Conservation (phyloP, 2,329 filamentous ascomycete genomes). For the Aspergillus texensis region DNA sequence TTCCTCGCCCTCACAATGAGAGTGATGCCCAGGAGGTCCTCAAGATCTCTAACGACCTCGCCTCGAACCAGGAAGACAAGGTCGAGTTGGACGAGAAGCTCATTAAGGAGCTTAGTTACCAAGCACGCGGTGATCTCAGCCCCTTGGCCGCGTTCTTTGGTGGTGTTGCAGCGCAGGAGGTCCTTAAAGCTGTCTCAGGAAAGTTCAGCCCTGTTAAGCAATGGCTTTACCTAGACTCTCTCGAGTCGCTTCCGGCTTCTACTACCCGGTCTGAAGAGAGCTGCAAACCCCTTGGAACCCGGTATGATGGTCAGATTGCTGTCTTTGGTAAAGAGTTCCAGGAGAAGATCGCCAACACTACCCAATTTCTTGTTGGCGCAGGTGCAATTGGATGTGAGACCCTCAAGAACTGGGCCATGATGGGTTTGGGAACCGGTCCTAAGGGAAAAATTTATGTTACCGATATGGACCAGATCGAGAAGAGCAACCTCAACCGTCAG, state of each 20-base stretch:
- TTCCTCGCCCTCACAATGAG: slow-evolving; percentile 82
- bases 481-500: slow-evolving; percentile 96
- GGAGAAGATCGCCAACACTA: slow-evolving; percentile 86
- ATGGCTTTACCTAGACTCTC: slow-evolving; percentile 95
- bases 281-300: slow-evolving; percentile 80
- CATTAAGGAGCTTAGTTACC: slow-evolving; percentile 89
- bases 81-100: slow-evolving; percentile 89
- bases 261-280: slow-evolving; percentile 77
- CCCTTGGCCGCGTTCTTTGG: slow-evolving; percentile 96
- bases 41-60: slow-evolving; percentile 73
- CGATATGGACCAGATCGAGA: slow-evolving; percentile 98
- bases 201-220: slow-evolving; percentile 97
- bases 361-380: slow-evolving; percentile 91
- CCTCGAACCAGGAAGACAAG: slow-evolving; percentile 67
- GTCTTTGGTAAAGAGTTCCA: slow-evolving; percentile 94
- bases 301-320: slow-evolving; percentile 96
- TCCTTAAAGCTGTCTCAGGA: slow-evolving; percentile 94
- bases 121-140: slow-evolving; percentile 86
- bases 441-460: slow-evolving; percentile 89
- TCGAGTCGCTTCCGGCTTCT: slow-evolving; percentile 87
- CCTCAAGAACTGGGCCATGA: slow-evolving; percentile 99
- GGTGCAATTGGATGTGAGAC: slow-evolving; percentile 98
- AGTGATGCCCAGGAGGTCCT: slow-evolving; percentile 79
- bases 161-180: slow-evolving; percentile 89
- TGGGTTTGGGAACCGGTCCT: slow-evolving; percentile 85